Evolutionary conservation across 2,329 filamentous ascomycete genomes (phyloP).

Genomic region (Fusarium chaquense): DNA sequence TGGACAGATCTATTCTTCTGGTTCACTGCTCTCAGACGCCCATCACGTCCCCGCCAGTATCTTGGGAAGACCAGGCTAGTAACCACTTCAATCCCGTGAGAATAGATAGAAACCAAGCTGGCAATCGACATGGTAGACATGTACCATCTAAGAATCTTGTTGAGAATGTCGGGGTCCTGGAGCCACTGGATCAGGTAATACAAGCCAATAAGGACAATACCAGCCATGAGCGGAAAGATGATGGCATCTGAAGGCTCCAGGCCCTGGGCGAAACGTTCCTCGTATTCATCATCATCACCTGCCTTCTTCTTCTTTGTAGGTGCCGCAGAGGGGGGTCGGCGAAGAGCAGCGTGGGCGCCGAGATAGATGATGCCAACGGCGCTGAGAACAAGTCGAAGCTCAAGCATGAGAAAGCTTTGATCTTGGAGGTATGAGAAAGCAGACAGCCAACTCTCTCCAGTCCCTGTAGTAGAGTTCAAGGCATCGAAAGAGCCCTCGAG

Average conservation of each 20-base stretch:
- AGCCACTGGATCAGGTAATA: constrained; percentile 94
- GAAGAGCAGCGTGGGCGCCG: constrained; percentile 86
- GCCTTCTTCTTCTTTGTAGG: constrained; percentile 63
- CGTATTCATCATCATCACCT: constrained; percentile 60
- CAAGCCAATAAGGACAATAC: constrained; percentile 75
- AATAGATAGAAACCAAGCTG: constrained; percentile 78
- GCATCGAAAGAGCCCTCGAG: constrained; percentile 45
- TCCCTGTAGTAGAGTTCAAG: constrained; percentile 49
- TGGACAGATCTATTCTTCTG: constrained; percentile 55
- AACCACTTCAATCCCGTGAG: constrained; percentile 75
- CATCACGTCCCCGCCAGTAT: constrained; percentile 67
- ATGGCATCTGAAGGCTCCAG: constrained; percentile 81
- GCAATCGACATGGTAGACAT: constrained; percentile 84
- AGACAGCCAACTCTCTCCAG: constrained; percentile 39
- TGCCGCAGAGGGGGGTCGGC: constrained; percentile 82
- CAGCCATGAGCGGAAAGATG: constrained; percentile 84
- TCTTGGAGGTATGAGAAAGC: constrained; percentile 51
- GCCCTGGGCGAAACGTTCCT: constrained; percentile 63
- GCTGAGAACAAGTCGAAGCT: constrained; percentile 67
- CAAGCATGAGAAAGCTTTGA: constrained; percentile 59
- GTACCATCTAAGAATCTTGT: constrained; percentile 85
- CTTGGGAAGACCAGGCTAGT: constrained; percentile 79
- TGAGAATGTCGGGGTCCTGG: constrained; percentile 82
- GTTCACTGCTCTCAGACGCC: constrained; percentile 61
- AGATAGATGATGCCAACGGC: constrained; percentile 87